phyloP scores from a whole-genome alignment of 768 basidiomycete genomes.

The Leccinum broughii region DNA sequence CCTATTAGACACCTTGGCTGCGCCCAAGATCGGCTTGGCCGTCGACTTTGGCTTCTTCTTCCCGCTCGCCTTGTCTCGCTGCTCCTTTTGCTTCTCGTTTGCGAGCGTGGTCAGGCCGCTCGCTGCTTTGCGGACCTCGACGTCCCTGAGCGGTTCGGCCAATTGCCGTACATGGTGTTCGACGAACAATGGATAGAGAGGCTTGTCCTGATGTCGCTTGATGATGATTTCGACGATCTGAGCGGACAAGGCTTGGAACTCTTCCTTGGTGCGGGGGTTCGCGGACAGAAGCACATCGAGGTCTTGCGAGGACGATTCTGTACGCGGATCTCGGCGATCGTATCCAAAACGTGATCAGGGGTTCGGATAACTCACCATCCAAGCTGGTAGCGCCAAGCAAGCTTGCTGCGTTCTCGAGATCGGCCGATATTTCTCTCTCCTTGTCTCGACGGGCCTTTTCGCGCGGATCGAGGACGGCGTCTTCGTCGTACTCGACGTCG shows the following conservation, averaged over 20 bases:
- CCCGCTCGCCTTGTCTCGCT: constrained; percentile 79
- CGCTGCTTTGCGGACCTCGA: constrained; percentile 89
- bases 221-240: constrained; percentile 73
- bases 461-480: constrained; percentile 74
- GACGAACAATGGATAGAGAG: constrained; percentile 79
- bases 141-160: constrained; percentile 76
- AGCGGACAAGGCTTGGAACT: constrained; percentile 74
- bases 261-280: constrained; percentile 86
- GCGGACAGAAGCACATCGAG: constrained; percentile 72
- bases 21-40: constrained; percentile 74
- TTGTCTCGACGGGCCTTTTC: constrained; percentile 76
- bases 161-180: constrained; percentile 82
- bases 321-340: not conserved
- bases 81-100: constrained; percentile 94
- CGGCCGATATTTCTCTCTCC: constrained; percentile 82
- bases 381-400: constrained; percentile 72
- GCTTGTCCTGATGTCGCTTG: constrained; percentile 78
- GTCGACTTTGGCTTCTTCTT: constrained; percentile 84
- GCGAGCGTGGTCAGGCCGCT: constrained; percentile 82
- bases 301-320: constrained; percentile 69
- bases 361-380: constrained; percentile 47
- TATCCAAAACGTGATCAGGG: not conserved
- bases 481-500: constrained; percentile 62
- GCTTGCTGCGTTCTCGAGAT: constrained; percentile 81
- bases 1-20: constrained; percentile 66